Base-by-base conservation (phyloP, 108 stramenopile species). In the Fistulifera pelliculosa region DNA sequence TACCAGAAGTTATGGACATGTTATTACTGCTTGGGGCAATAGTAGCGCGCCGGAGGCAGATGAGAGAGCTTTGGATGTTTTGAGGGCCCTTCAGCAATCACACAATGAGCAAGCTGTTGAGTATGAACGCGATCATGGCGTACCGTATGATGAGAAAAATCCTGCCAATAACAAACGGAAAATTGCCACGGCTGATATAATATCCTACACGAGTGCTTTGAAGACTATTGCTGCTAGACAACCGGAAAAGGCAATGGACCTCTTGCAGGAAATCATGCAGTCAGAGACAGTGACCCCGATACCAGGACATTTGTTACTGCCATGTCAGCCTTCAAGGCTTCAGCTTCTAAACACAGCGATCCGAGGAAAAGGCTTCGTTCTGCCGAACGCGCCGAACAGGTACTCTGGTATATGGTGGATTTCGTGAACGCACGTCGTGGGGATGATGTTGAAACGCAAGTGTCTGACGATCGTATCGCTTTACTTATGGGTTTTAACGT, bases 151-250 rank as follows among this genome's bases (percentile, higher is more conserved):
- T 23, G 27, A 40, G 1, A 1, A 27, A 6, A 47, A 67, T 18
- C 58, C 52, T 5, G 16, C 49, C 0, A 40, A 38, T 26, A 74
- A 78, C 52, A n/a, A 14, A 10, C 61, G 69, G 19, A 31, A 58
- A 2, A 68, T 78, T 49, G 71, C 74, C 10, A 74, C 73, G 1
- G 70, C 78, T 6, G 68, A 79, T 56, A 31, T 68, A 2, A 38
- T 65, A 15, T 60, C 60, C 8, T 79, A 72, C 49, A 66, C 70
- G 10, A 55, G 56, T 12, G 71, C 68, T 4, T 72, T 79, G 44
- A 49, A 63, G 26, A 74, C 78, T 1, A 23, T 49, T 12, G 47
- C 47, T 16, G 27, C 11, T 56, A 43, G 22, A 53, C 66, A 0
- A 51, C 61, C 25, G 48, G 54, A 22, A 44, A 42, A 25, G 71